A percentile compares a stretch with the other conserved stretches of the same genome.
Evolutionary conservation across 805 yeast genomes (phyloP).

Genomic region (Metschnikowia gelsemii): DNA sequence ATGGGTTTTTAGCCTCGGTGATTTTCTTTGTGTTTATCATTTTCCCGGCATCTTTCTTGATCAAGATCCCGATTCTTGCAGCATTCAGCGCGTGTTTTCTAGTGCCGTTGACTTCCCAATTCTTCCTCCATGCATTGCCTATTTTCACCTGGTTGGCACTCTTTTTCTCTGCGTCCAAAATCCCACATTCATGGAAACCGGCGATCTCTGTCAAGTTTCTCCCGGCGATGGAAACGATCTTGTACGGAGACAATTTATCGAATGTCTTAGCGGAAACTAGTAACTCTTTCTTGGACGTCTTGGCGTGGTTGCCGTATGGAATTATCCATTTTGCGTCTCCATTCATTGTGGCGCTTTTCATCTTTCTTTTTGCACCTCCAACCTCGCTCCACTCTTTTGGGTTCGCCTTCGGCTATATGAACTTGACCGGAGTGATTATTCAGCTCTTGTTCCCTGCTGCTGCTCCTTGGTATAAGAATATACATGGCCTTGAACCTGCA

Average conservation of each 20-base stretch:
- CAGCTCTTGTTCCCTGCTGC: conserved; percentile 91
- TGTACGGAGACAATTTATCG: conserved; percentile 88
- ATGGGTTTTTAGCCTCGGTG: conserved; percentile 50
- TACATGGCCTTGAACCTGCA: conserved; percentile 86
- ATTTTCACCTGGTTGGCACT: conserved; percentile 82
- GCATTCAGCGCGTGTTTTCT: conserved; percentile 48
- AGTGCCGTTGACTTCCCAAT: conserved; percentile 79
- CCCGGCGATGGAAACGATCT: conserved; percentile 88
- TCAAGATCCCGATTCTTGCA: conserved; percentile 40
- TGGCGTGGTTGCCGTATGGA: conserved; percentile 97
- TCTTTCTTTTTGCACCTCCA: conserved; percentile 91
- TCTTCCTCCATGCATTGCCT: conserved; percentile 80
- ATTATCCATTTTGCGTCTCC: conserved; percentile 88
- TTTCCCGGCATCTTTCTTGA: conserved; percentile 53
- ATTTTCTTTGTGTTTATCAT: conserved; percentile 57
- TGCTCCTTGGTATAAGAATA: conserved; percentile 93
- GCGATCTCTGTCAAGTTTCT: conserved; percentile 84
- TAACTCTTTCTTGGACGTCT: conserved; percentile 63
- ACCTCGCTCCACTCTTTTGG: conserved; percentile 78
- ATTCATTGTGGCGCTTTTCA: conserved; percentile 72
- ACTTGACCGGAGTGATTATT: conserved; percentile 75
- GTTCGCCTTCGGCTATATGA: conserved; percentile 94
- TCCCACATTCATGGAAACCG: conserved; percentile 75
- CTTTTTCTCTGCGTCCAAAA: conserved; percentile 72
- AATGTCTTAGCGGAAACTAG: conserved; percentile 77